These are phyloP conservation scores for Pseudevernia furfuracea DNA, from an alignment of 495 filamentous ascomycete species.

Conservation along the genomic window DNA sequence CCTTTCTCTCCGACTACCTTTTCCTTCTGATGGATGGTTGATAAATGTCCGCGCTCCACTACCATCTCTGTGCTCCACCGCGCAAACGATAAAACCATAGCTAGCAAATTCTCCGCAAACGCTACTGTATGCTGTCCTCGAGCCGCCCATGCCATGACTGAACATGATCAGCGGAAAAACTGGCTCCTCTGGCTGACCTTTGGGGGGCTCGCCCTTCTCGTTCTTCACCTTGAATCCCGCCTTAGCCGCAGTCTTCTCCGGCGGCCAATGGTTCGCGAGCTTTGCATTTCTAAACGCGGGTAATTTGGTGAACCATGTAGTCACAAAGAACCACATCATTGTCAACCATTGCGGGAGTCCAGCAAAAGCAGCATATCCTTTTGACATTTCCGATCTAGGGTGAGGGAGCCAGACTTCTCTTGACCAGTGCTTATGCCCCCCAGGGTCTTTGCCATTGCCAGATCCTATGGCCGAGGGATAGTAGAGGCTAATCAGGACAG, in stretches of 20 bases:
- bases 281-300: slow-evolving; percentile 49
- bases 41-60: slow-evolving; percentile 36
- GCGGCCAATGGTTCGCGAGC: slow-evolving; percentile 37
- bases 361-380: slow-evolving; percentile 48
- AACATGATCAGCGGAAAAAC: slow-evolving; percentile 39
- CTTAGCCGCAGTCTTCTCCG: slow-evolving; percentile 25
- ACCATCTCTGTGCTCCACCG: slow-evolving; percentile 39
- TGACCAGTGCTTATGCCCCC: slow-evolving; percentile 30
- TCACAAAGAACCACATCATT: slow-evolving; percentile 41
- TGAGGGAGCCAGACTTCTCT: slow-evolving; percentile 48
- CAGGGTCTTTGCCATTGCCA: slow-evolving; percentile 4
- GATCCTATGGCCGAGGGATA: slow-evolving; percentile 5
- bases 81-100: slow-evolving; percentile 41
- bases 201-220: slow-evolving; percentile 27
- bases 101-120: slow-evolving; percentile 40
- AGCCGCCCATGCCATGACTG: slow-evolving; percentile 42
- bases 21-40: slow-evolving; percentile 31
- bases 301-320: slow-evolving; percentile 50
- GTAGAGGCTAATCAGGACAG: slow-evolving; percentile 6
- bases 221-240: slow-evolving; percentile 30
- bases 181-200: slow-evolving; percentile 10
- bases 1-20: slow-evolving; percentile 26
- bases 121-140: slow-evolving; percentile 36
- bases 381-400: slow-evolving; percentile 40
- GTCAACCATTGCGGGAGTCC: slow-evolving; percentile 36